phyloP scores from a whole-genome alignment of 768 basidiomycete species.

The Leucocoprinus sp. region DNA sequence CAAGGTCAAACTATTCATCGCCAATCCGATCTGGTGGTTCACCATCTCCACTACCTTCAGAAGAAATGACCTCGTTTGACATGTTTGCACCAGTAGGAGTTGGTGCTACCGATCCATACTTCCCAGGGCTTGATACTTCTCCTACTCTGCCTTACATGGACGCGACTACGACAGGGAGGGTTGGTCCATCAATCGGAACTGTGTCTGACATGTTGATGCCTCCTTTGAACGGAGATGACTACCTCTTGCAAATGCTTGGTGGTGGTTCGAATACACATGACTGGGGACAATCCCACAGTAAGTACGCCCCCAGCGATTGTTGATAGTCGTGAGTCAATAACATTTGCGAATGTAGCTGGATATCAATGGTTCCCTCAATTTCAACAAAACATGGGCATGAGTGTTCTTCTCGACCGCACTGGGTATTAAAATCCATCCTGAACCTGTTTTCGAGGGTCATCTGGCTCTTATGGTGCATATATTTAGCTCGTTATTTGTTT shows the following conservation, averaged over 20 bases:
- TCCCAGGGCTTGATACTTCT: constrained; percentile 15
- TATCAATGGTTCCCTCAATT: constrained; percentile 34
- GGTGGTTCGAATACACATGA: constrained; percentile 49
- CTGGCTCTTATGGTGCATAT: too few relatives aligned
- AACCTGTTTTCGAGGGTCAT: too few relatives aligned
- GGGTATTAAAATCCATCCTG: too few relatives aligned
- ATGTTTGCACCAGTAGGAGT: constrained; percentile 25
- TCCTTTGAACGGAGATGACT: constrained; percentile 48
- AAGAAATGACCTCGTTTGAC: constrained; percentile 39
- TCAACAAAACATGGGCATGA: constrained; percentile 30
- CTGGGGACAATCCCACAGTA: constrained; percentile 15
- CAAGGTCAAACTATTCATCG: constrained; percentile 27
- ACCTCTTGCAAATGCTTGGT: constrained; percentile 45
- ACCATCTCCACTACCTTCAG: constrained; percentile 38
- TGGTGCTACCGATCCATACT: constrained; percentile 10
- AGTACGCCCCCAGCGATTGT: background rate
- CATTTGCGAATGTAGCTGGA: constrained; percentile 16
- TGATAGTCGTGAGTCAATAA: constrained; percentile 1
- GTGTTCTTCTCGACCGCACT: constrained; percentile 10
- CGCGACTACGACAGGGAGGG: background rate
- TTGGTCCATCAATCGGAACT: background rate
- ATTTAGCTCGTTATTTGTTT: too few relatives aligned
- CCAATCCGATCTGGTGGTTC: constrained; percentile 28
- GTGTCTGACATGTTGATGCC: constrained; percentile 41
- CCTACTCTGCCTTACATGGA: constrained; percentile 17